Percentiles rank a stretch among this genome's conserved stretches.
phyloP scores from a whole-genome alignment of 2,329 filamentous ascomycete species.

The Nectriaceae sp. region DNA sequence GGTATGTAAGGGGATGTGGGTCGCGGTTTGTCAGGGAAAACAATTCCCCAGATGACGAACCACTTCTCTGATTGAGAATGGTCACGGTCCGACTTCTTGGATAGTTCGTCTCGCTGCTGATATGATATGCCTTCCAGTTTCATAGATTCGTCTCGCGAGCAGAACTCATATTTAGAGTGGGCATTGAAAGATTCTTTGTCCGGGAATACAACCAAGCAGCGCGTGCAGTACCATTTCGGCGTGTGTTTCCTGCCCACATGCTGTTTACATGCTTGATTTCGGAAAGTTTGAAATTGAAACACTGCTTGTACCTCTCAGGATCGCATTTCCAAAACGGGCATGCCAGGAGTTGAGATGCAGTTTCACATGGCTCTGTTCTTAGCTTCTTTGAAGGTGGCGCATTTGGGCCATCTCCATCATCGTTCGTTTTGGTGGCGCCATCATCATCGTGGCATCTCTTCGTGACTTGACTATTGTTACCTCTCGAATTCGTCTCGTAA shows the following conservation, averaged over 20 bases:
- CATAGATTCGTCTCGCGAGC: not conserved
- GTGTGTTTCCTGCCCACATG: not conserved
- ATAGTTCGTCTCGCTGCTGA: constrained; percentile 11
- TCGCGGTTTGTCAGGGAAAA: too few species aligned
- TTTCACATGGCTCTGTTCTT: not conserved
- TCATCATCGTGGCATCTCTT: not conserved
- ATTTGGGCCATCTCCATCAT: not conserved
- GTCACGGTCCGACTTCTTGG: too few species aligned
- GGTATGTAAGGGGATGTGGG: too few species aligned
- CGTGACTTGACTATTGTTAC: too few species aligned
- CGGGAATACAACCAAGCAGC: not conserved
- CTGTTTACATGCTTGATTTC: not conserved
- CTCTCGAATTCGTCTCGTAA: too few species aligned
- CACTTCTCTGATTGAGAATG: too few species aligned
- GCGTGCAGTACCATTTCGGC: not conserved
- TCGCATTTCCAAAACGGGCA: constrained; percentile 5
- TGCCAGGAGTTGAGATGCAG: not conserved
- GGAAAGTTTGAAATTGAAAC: not conserved
- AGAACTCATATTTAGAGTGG: not conserved
- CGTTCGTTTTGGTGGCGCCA: not conserved
- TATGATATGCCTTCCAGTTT: constrained; percentile 2
- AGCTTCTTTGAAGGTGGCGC: not conserved
- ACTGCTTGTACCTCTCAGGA: not conserved
- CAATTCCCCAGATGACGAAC: too few species aligned
- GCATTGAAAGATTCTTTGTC: not conserved